phyloP scores from a whole-genome alignment of 495 filamentous ascomycete species.

The Penicillium mononematosum region DNA sequence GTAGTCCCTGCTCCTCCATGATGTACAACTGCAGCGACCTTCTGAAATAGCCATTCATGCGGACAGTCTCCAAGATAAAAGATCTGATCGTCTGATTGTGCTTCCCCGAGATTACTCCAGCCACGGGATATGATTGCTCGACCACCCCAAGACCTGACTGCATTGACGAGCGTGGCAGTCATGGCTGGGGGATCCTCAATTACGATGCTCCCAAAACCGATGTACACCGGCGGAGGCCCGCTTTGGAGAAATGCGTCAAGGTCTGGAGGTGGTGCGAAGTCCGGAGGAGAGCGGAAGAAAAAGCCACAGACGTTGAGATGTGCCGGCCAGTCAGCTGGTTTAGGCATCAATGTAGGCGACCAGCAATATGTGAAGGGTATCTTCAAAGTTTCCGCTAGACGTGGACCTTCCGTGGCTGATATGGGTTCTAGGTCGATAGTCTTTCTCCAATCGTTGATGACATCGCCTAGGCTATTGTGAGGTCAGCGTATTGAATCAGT shows the following conservation, averaged over 20 bases:
- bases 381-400: constrained; percentile 36
- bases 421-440: constrained; percentile 50
- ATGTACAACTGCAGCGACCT: constrained; percentile 57
- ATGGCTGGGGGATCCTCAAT: constrained; percentile 55
- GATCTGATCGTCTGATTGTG: constrained; percentile 42
- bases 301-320: constrained; percentile 54
- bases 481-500: not conserved
- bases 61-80: constrained; percentile 56
- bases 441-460: constrained; percentile 53
- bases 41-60: constrained; percentile 62
- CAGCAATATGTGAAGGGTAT: constrained; percentile 62
- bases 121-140: constrained; percentile 58
- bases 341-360: constrained; percentile 58
- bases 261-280: constrained; percentile 49
- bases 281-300: constrained; percentile 49
- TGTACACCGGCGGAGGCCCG: constrained; percentile 57
- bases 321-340: constrained; percentile 55
- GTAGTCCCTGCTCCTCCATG: constrained; percentile 64
- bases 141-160: constrained; percentile 45
- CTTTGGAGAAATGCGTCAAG: constrained; percentile 47
- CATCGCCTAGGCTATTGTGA: constrained; percentile 40
- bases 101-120: constrained; percentile 55
- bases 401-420: constrained; percentile 24
- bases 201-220: constrained; percentile 64
- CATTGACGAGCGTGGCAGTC: constrained; percentile 50